Evolutionary conservation across 2,329 filamentous ascomycete species (phyloP).

Genomic region (Nigrospora oryzae): DNA sequence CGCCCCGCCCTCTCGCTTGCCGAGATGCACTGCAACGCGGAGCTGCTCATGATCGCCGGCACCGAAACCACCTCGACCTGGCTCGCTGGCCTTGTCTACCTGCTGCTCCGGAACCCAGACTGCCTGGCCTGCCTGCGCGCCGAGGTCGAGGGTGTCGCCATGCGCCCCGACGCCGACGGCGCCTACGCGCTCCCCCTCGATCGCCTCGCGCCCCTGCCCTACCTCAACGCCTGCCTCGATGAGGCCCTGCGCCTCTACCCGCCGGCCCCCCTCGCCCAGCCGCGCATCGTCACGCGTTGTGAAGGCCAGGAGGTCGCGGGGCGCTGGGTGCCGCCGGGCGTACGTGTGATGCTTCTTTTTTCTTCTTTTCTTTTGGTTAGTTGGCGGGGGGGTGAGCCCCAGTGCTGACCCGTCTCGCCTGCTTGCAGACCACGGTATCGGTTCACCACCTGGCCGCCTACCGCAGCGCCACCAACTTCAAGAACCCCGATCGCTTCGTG

Average conservation of each 20-base stretch:
- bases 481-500: slow-evolving; percentile 9
- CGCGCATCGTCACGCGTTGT: slow-evolving; percentile 8
- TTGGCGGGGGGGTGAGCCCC: no score
- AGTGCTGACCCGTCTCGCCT: no score
- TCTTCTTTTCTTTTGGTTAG: slow-evolving; percentile 1
- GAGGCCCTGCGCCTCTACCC: slow-evolving; percentile 10
- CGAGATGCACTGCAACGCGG: slow-evolving; percentile 4
- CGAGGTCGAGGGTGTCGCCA: neutral
- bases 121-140: neutral
- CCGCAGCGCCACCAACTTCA: slow-evolving; percentile 8
- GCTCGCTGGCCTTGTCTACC: neutral
- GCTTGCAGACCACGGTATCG: slow-evolving; percentile 2
- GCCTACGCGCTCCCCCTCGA: neutral
- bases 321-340: slow-evolving; percentile 9
- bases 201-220: neutral
- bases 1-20: slow-evolving; percentile 2
- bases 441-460: slow-evolving; percentile 8
- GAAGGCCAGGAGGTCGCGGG: slow-evolving; percentile 13
- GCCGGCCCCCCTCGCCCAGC: slow-evolving; percentile 5
- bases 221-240: slow-evolving; percentile 2
- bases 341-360: slow-evolving; percentile 9
- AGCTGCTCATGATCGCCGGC: slow-evolving; percentile 3
- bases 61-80: slow-evolving; percentile 15
- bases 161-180: neutral
- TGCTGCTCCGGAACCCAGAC: slow-evolving; percentile 1